Percentiles rank a stretch among this genome's conserved stretches.
phyloP scores from a whole-genome alignment of 495 filamentous ascomycete species.

The Cryomyces minteri region DNA sequence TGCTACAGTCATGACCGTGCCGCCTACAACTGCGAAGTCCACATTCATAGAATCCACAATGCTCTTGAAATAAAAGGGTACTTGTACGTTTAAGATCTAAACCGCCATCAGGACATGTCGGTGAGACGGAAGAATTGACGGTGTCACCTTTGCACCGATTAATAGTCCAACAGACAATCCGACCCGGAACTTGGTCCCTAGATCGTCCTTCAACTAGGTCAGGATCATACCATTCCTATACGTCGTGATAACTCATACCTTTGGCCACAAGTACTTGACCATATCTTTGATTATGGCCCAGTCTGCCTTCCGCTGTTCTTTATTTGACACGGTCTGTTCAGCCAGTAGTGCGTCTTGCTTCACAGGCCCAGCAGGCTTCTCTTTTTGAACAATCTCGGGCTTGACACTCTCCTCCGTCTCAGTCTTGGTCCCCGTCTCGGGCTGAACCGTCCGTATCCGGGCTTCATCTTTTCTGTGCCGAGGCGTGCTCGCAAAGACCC shows the following conservation, averaged over 20 bases:
- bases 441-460: conserved; percentile 8
- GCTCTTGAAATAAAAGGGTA: conserved; percentile 96
- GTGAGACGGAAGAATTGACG: not conserved
- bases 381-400: conserved; percentile 9
- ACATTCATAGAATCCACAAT: conserved; percentile 97
- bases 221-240: no score
- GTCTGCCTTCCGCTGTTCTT: conserved; percentile 87
- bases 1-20: conserved; percentile 73
- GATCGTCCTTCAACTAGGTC: conserved; percentile 34
- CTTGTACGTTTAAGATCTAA: conserved; percentile 82
- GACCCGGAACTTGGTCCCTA: conserved; percentile 69
- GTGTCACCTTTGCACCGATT: conserved; percentile 60
- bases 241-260: conserved; percentile 25
- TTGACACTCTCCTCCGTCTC: conserved; percentile 7
- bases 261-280: conserved; percentile 93
- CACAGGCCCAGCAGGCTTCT: conserved; percentile 16
- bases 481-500: conserved; percentile 19
- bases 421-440: conserved; percentile 1
- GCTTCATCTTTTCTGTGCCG: conserved; percentile 20
- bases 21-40: conserved; percentile 64
- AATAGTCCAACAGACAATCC: conserved; percentile 62
- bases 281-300: conserved; percentile 99
- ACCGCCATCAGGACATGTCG: conserved; percentile 6
- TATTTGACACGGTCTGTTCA: conserved; percentile 37
- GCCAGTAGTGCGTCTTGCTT: conserved; percentile 32